Evolutionary conservation across 371 early-diverging fungal species (phyloP), one percentile per base, ranked within the genome.

Genomic region (Catenaria anguillulae): DNA sequence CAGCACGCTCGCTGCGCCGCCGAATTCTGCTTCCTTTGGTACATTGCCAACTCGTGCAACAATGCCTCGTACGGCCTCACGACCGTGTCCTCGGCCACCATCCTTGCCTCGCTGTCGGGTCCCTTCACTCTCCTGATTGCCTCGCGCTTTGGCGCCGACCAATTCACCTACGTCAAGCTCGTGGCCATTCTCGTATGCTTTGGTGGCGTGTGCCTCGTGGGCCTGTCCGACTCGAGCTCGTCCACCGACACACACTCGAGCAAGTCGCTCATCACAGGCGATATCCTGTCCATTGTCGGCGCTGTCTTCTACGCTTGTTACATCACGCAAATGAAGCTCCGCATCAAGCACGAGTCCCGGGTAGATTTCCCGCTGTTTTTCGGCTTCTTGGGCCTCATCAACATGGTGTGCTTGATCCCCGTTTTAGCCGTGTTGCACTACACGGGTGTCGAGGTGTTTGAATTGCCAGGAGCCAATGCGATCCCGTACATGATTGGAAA

Each of bases 21-120:
- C n/a, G 69, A 72, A 1, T 89, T 89, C 64, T 87, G 88, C 70
- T 72, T 86, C 34, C 71, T 89, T 33, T 88, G 90, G 88, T 90
- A 87, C 71, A 72, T 77, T 4, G 88, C 89, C 34, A 87, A 87
- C 65, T 83, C 82, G 71, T 73, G 81, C 6, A 84, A 79, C 37
- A 90, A 88, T 64, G 81, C 85, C 4, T 85, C 87, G 43, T 69
- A 88, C 33, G 85, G 85, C 2, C 84, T 84, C 63, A 89, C 89
- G 4, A 78, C 80, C 5, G 90, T 90, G n/a, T 84, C 86, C 4
- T 86, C 84, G 66, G 80, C 84, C 40, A 86, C 90, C 29, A 89
- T 90, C 36, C 69, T 90, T 34, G 73, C 84, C 29, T 84, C 86
- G 17, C 86, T 84, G 67, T 85, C 87, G 54, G 86, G 86, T 26